phyloP scores from a whole-genome alignment of 768 basidiomycete genomes.

The Leccinum uliginosum region DNA sequence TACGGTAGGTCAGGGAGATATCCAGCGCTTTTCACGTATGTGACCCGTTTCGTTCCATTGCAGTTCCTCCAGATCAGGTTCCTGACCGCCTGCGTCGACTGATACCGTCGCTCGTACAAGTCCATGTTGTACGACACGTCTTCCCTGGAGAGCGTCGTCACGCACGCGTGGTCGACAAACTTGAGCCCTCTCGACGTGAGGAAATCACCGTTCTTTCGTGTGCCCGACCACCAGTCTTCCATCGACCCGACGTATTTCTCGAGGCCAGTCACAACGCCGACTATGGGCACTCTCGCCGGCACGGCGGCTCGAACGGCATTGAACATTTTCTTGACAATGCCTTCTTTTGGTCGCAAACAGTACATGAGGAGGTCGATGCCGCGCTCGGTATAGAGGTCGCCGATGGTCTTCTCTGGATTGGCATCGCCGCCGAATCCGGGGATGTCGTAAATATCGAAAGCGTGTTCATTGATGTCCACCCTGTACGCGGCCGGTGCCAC shows the following conservation, averaged over 20 bases:
- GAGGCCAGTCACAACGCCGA: slow-evolving; percentile 34
- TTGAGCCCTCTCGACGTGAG: slow-evolving; percentile 32
- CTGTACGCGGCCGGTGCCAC: slow-evolving; percentile 21
- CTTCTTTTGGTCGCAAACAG: slow-evolving; percentile 27
- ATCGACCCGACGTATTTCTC: slow-evolving; percentile 31
- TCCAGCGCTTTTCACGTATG: slow-evolving; percentile 28
- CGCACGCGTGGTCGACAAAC: slow-evolving; percentile 39
- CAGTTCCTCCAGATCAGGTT: slow-evolving; percentile 29
- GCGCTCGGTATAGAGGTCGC: slow-evolving; percentile 28
- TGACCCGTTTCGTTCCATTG: slow-evolving; percentile 27
- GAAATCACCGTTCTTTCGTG: slow-evolving; percentile 28
- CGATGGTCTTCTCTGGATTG: slow-evolving; percentile 22
- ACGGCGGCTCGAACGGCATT: slow-evolving; percentile 25
- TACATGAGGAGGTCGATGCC: slow-evolving; percentile 31
- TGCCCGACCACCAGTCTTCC: slow-evolving; percentile 33
- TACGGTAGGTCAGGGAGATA: slow-evolving; percentile 27
- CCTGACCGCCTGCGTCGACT: slow-evolving; percentile 22
- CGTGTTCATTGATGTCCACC: slow-evolving; percentile 27
- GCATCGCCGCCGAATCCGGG: slow-evolving; percentile 25
- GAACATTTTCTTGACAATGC: slow-evolving; percentile 25
- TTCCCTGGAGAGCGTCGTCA: slow-evolving; percentile 34
- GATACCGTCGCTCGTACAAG: slow-evolving; percentile 30
- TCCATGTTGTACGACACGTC: slow-evolving; percentile 31
- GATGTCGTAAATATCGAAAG: slow-evolving; percentile 30
- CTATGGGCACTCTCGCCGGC: slow-evolving; percentile 35